Evolutionary conservation across 2,329 filamentous ascomycete species (phyloP), one percentile per base, ranked within the genome.

Genomic region (Nigrograna mackinnonii): DNA sequence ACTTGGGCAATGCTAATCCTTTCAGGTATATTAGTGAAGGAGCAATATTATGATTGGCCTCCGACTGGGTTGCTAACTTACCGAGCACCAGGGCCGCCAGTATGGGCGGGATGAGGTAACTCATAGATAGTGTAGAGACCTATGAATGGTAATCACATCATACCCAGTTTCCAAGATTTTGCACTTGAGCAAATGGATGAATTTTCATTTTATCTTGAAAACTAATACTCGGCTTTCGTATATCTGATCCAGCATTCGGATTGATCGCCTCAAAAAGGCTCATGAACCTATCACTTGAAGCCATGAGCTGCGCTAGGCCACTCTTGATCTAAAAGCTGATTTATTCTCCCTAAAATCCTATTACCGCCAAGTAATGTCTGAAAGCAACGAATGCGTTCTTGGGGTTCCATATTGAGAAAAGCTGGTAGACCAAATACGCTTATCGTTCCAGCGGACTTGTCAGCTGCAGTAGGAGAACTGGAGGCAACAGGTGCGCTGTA

Each of bases 341-440:
- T 78, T 3, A 83, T 76, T 35, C 77, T 71, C 5, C 66, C 64
- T 49, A 88, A 44, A 21, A 86, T 69, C 32, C 68, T 73, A 20
- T 64, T 64, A 1, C 83, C 81, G 1, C 83, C 80, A 44, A 87
- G 62, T 6, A 83, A 6, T 0, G 54, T 57, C 28, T 72, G 74
- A 54, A 88, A 86, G 2, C 58, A 57, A 28, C 56, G 52, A 5
- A 75, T 52, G 46, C 83, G 75, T 52, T 82, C 73, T 13, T 70
- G 67, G 1, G 55, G 53, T 2, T 67, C 51, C 82, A 88, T 85
- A 33, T 69, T 66, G 2, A 87, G 64, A 52, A 89, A 85, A 2
- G 61, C 69, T 2, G 74, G 64, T 18, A 87, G 55, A 1, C 78
- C 80, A 47, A 55, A 43, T 53, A 54, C 46, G 2, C 40, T 24